Percentiles rank a stretch among this genome's conserved stretches.
Conservation (phyloP, 768 basidiomycete genomes). For the Boletus subcaerulescens region DNA sequence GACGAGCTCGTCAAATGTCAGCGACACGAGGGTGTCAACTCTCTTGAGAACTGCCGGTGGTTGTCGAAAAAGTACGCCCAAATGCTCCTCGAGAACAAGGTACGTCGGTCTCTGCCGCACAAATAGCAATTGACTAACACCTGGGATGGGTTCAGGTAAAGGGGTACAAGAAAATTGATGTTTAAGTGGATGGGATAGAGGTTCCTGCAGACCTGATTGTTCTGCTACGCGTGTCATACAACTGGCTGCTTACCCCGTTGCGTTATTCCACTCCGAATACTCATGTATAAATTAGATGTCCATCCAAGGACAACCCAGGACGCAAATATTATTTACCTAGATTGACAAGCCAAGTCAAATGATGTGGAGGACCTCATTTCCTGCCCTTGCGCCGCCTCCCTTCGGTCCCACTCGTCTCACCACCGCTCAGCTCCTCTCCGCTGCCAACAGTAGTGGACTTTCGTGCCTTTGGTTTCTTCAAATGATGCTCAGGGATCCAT, state of each 20-base stretch:
- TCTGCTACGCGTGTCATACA: neutral
- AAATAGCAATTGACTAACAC: conserved; percentile 2
- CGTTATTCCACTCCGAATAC: neutral
- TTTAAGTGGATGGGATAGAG: conserved; percentile 22
- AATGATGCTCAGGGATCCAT: conserved; percentile 90
- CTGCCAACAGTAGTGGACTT: conserved; percentile 51
- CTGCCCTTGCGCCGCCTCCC: conserved; percentile 45
- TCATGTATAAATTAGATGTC: conserved; percentile 10
- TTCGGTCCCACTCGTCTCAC: conserved; percentile 63
- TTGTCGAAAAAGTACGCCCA: conserved; percentile 76
- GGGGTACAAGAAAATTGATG: conserved; percentile 80
- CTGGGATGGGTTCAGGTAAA: conserved; percentile 56
- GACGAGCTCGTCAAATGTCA: conserved; percentile 91
- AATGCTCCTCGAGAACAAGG: conserved; percentile 80
- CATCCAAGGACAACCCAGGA: neutral
- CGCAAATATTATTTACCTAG: neutral
- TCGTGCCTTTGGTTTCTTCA: conserved; percentile 59
- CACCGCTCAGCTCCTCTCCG: conserved; percentile 66
- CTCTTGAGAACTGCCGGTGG: conserved; percentile 86
- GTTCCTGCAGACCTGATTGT: neutral
- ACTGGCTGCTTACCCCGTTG: neutral
- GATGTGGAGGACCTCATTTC: conserved; percentile 35
- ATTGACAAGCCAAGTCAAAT: neutral
- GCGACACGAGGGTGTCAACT: conserved; percentile 86
- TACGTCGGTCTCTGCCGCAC: conserved; percentile 36